A percentile compares a stretch with the other conserved stretches of the same genome.
Evolutionary conservation across 768 basidiomycete genomes (phyloP).

Genomic region (Boletus rubescentipes): DNA sequence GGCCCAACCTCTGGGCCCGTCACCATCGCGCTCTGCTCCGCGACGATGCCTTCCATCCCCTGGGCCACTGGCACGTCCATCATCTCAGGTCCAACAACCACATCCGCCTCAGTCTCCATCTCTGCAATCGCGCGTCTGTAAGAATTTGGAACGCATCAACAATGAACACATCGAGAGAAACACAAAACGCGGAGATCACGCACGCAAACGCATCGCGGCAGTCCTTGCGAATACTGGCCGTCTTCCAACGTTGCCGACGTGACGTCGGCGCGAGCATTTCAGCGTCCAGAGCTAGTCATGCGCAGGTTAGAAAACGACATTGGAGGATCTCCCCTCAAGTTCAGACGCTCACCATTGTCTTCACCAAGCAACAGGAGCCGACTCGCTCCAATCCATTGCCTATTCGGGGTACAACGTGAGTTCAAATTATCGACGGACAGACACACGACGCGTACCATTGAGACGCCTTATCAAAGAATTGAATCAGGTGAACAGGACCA

Average conservation of each 20-base stretch:
- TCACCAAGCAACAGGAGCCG: slow-evolving; percentile 70
- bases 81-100: background rate
- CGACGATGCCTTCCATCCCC: slow-evolving; percentile 10
- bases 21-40: background rate
- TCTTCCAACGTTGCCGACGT: slow-evolving; percentile 61
- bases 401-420: slow-evolving; percentile 26
- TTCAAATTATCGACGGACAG: background rate
- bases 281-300: slow-evolving; percentile 56
- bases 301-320: background rate
- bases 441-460: slow-evolving; percentile 50
- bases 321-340: background rate
- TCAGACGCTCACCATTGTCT: slow-evolving; percentile 51
- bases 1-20: background rate
- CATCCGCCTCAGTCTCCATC: slow-evolving; percentile 43
- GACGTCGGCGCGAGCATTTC: slow-evolving; percentile 56
- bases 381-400: slow-evolving; percentile 61
- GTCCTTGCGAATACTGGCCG: slow-evolving; percentile 44
- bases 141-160: slow-evolving; percentile 1
- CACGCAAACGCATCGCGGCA: slow-evolving; percentile 65
- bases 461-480: slow-evolving; percentile 69
- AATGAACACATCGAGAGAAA: background rate
- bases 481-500: slow-evolving; percentile 60
- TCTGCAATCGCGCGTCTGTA: slow-evolving; percentile 44
- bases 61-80: background rate
- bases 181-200: slow-evolving; percentile 23